Conservation (phyloP, 73 alveolate genomes). For the Blepharisma stoltei region DNA sequence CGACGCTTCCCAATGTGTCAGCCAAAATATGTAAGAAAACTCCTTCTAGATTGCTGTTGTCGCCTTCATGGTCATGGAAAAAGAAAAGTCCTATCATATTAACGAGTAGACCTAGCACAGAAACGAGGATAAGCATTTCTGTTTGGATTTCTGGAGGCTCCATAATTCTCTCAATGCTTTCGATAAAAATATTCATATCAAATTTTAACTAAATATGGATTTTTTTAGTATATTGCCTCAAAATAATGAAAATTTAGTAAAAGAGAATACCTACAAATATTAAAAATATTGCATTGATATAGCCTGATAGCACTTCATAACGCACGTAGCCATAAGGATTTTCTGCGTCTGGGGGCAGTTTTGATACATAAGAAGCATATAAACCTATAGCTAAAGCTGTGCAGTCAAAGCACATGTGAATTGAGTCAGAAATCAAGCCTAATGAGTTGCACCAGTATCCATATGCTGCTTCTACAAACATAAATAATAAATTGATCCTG, state of each 20-base stretch:
- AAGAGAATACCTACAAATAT: slow-evolving; percentile 91
- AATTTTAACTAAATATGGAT: too few relatives aligned
- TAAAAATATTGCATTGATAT: slow-evolving; percentile 88
- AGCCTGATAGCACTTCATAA: slow-evolving; percentile 87
- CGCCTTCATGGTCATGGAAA: slow-evolving; percentile 82
- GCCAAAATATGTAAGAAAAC: slow-evolving; percentile 97
- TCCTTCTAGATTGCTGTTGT: slow-evolving; percentile 71
- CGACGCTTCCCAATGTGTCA: slow-evolving; percentile 98
- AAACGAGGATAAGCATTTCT: slow-evolving; percentile 81
- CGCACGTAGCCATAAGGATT: slow-evolving; percentile 91
- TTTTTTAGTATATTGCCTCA: too few relatives aligned
- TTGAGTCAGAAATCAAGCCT: slow-evolving; percentile 93
- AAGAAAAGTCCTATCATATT: slow-evolving; percentile 88
- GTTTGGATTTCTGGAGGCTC: slow-evolving; percentile 87
- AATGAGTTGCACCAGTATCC: slow-evolving; percentile 87
- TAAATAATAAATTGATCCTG: slow-evolving; percentile 77
- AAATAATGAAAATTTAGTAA: too few relatives aligned
- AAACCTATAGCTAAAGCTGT: slow-evolving; percentile 94
- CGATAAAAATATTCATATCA: slow-evolving; percentile 86
- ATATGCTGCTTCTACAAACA: slow-evolving; percentile 96
- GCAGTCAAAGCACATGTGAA: slow-evolving; percentile 96
- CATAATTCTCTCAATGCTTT: slow-evolving; percentile 89
- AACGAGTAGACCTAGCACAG: slow-evolving; percentile 91
- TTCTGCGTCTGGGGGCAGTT: slow-evolving; percentile 65
- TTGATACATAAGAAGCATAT: slow-evolving; percentile 85